Evolutionary conservation across 1,284 basidiomycete genomes (phyloP).

Genomic region (Trichosporon sp.): DNA sequence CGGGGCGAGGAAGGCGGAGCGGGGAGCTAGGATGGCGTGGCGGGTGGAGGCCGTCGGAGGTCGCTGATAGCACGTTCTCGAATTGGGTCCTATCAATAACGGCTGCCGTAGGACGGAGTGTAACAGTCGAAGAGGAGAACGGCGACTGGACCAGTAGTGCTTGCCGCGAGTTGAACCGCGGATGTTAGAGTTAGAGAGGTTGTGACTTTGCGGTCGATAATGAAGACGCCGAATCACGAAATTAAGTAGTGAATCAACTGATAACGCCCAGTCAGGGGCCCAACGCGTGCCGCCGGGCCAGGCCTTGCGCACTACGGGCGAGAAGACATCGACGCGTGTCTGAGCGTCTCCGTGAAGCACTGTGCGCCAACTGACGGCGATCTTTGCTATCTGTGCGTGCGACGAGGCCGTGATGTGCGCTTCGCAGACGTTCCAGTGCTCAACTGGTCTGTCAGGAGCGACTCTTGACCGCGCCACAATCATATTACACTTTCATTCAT

Average conservation of each 20-base stretch:
- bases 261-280: conserved; percentile 6
- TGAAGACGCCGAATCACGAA: background rate
- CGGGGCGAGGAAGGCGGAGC: background rate
- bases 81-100: too few relatives aligned
- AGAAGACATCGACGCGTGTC: background rate
- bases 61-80: background rate
- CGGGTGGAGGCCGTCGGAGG: background rate
- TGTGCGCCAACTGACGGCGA: background rate
- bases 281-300: background rate
- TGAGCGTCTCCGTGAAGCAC: background rate
- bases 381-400: background rate
- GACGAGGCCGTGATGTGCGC: too few relatives aligned
- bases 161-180: too few relatives aligned
- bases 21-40: background rate
- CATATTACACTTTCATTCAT: conserved; percentile 20
- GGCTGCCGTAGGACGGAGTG: too few relatives aligned
- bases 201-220: background rate
- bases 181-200: background rate
- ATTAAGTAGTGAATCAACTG: background rate
- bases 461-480: background rate
- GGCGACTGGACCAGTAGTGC: too few relatives aligned
- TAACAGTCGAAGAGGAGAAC: too few relatives aligned
- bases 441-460: too few relatives aligned
- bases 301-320: background rate
- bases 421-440: too few relatives aligned